Evolutionary conservation across 2,329 filamentous ascomycete genomes (phyloP).

Genomic region (Anisogramma anomala): DNA sequence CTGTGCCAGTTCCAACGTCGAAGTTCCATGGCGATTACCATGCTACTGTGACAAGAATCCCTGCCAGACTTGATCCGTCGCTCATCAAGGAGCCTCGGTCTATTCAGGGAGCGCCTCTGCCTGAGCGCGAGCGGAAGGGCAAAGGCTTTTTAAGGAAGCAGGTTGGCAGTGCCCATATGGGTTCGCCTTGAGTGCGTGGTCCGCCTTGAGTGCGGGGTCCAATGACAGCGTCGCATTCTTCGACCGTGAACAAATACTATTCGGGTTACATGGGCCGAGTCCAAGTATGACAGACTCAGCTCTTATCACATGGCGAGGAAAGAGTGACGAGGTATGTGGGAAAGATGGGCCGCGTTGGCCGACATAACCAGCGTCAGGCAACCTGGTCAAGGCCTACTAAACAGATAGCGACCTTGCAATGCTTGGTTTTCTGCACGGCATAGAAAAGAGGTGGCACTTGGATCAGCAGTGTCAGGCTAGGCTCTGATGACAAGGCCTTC

Average conservation of each 20-base stretch:
- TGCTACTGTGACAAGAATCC: constrained; percentile 51
- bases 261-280: no score
- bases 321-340: no score
- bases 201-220: no score
- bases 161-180: constrained; percentile 24
- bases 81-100: constrained; percentile 87
- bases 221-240: no score
- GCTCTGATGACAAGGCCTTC: constrained; percentile 7
- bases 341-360: no score
- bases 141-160: constrained; percentile 44
- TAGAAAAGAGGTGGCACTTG: constrained; percentile 1
- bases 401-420: neutral
- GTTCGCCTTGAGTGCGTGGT: constrained; percentile 1
- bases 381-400: no score
- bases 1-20: constrained; percentile 47
- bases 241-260: no score
- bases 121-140: constrained; percentile 37
- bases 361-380: no score
- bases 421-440: neutral
- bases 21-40: constrained; percentile 54
- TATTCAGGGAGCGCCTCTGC: constrained; percentile 73
- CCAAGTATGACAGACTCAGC: no score
- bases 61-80: constrained; percentile 70
- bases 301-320: no score
- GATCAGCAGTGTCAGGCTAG: constrained; percentile 10